Base-by-base conservation (phyloP, 495 filamentous ascomycete species). In the Neurospora sp. region DNA sequence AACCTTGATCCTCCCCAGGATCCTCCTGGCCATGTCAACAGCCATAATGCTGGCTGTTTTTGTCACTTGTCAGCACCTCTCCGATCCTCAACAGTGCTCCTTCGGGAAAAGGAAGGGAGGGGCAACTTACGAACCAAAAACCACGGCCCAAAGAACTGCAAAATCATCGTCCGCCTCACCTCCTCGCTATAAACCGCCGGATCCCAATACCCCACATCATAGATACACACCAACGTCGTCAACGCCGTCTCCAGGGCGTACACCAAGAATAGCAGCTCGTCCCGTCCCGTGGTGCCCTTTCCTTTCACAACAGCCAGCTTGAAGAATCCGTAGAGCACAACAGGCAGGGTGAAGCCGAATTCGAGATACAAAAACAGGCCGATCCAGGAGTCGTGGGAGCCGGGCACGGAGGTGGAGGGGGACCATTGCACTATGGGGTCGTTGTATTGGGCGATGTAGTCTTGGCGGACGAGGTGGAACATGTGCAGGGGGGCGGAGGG, bases 401-500 rank as follows among this genome's bases (percentile, higher is more conserved):
- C 46, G 1, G 27, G 53, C 3, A 65, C 27, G 6, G 80, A 76
- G 4, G 72, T 73, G 27, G 78, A 80, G 0, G 92, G 89, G 3
- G 89, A 82, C 38, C 84, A 83, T 65, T 86, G 85, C 78, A 94
- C 92, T 83, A 94, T 92, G 37, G 89, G 92, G 81, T 97, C 94
- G 48, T 88, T 87, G 83, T 90, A 93, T 9, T 85, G 91, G 16
- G 79, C 72, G 73, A 92, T 85, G 82, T 95, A 94, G 81, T 83
- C 91, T 0, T 80, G 75, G 41, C 90, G 89, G 41, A 93, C 48
- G 0, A 77, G 48, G 44, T 77, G 74, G 70, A 90, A 84, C 77
- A 89, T 74, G 77, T 85, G 82, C 5, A 86, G 75, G 1, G 84
- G 83, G 0, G 78, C 69, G 12, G 74, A 74, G 2, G 76, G 78